phyloP scores from a whole-genome alignment of 192 early-diverging fungal genomes.

The Dispira simplex region DNA sequence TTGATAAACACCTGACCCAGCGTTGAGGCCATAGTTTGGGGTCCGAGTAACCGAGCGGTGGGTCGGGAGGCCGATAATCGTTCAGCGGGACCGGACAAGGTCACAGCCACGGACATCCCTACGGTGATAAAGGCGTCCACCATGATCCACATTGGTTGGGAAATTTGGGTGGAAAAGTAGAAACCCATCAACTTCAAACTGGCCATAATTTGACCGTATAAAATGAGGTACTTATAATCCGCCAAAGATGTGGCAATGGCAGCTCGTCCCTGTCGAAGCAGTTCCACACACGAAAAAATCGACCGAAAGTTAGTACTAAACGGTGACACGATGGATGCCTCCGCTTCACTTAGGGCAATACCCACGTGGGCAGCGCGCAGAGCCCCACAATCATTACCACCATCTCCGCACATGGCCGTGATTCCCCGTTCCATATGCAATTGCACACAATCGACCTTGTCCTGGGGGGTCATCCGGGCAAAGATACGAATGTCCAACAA shows the following conservation, averaged over 20 bases:
- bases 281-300: conserved; percentile 49
- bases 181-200: conserved; percentile 42
- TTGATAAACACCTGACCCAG: conserved; percentile 51
- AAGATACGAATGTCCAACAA: conserved; percentile 57
- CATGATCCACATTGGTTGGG: conserved; percentile 49
- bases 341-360: conserved; percentile 62
- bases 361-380: conserved; percentile 68
- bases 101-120: conserved; percentile 40
- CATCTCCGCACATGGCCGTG: conserved; percentile 75
- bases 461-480: conserved; percentile 63
- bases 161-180: conserved; percentile 45
- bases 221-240: conserved; percentile 45
- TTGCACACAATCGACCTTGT: conserved; percentile 60
- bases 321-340: conserved; percentile 68
- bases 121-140: conserved; percentile 53
- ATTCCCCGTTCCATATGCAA: conserved; percentile 59
- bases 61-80: conserved; percentile 37
- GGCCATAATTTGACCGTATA: conserved; percentile 53
- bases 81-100: conserved; percentile 36
- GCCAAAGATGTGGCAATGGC: conserved; percentile 55
- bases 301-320: conserved; percentile 52
- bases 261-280: conserved; percentile 49
- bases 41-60: conserved; percentile 55
- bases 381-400: conserved; percentile 76
- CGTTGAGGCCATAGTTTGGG: conserved; percentile 43